A percentile compares a stretch with the other conserved stretches of the same genome.
Evolutionary conservation across 2,329 filamentous ascomycete species (phyloP).

Genomic region (Colletotrichum eremochloae): DNA sequence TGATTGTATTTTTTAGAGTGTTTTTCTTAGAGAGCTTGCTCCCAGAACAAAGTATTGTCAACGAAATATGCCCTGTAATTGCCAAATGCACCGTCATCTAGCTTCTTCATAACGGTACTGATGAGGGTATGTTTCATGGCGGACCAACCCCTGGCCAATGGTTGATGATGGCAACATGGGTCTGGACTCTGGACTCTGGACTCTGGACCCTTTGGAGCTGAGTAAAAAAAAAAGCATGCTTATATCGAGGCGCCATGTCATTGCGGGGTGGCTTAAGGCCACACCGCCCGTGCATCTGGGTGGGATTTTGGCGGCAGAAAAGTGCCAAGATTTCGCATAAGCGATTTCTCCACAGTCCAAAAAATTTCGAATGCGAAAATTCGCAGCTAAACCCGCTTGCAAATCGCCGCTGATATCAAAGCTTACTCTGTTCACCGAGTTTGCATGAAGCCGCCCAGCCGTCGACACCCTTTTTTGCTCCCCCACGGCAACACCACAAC

Average conservation of each 20-base stretch:
- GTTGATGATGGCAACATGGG: slow-evolving; percentile 3
- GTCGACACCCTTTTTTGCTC: slow-evolving; percentile 6
- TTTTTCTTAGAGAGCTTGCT: slow-evolving; percentile 29
- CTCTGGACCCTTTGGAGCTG: slow-evolving; percentile 12
- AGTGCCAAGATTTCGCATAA: slow-evolving; percentile 44
- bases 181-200: slow-evolving; percentile 16
- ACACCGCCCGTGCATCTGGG: slow-evolving; percentile 27
- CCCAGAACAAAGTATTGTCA: slow-evolving; percentile 22
- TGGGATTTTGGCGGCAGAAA: slow-evolving; percentile 30
- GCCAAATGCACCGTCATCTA: neutral
- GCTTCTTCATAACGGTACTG: neutral
- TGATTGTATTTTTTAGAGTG: slow-evolving; percentile 32
- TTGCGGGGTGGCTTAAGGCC: slow-evolving; percentile 12
- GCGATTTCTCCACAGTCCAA: slow-evolving; percentile 44
- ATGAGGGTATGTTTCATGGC: slow-evolving; percentile 8
- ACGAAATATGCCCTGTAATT: neutral
- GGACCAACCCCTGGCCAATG: neutral
- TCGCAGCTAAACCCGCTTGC: slow-evolving; percentile 41
- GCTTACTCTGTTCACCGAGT: slow-evolving; percentile 33
- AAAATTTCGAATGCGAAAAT: slow-evolving; percentile 43
- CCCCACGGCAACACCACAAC: slow-evolving; percentile 1
- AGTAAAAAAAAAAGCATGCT: neutral
- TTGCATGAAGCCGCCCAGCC: slow-evolving; percentile 20
- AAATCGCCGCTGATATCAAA: slow-evolving; percentile 31
- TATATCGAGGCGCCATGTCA: slow-evolving; percentile 32